Percentiles rank a stretch among this genome's conserved stretches.
phyloP scores from a whole-genome alignment of 768 basidiomycete genomes.

The Plicaturopsis crispa region DNA sequence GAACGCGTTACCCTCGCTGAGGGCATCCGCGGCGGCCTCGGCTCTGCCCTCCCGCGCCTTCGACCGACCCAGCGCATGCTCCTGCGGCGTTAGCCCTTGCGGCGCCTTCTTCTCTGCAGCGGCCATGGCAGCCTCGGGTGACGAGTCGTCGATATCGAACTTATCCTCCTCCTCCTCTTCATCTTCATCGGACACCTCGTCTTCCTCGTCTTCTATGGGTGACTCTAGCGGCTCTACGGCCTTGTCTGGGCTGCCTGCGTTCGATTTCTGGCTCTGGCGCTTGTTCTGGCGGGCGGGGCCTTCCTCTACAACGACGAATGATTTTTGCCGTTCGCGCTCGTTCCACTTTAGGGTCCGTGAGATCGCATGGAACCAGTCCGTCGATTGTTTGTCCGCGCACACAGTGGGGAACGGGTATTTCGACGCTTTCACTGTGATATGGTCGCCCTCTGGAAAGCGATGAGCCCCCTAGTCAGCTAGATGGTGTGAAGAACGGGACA shows the following conservation, averaged over 20 bases:
- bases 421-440: slow-evolving; percentile 96
- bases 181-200: slow-evolving; percentile 34
- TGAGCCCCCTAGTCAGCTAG: slow-evolving; percentile 8
- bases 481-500: slow-evolving; percentile 23
- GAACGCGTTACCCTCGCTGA: slow-evolving; percentile 22
- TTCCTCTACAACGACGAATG: slow-evolving; percentile 97
- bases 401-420: slow-evolving; percentile 98
- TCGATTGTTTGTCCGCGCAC: slow-evolving; percentile 94
- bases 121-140: slow-evolving; percentile 36
- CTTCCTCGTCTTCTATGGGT: slow-evolving; percentile 39
- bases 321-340: slow-evolving; percentile 96
- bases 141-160: slow-evolving; percentile 93
- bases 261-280: slow-evolving; percentile 12
- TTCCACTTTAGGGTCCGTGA: slow-evolving; percentile 98
- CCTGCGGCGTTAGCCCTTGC: slow-evolving; percentile 6
- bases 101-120: background rate
- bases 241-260: slow-evolving; percentile 5
- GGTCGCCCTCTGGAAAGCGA: slow-evolving; percentile 79
- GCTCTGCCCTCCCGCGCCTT: slow-evolving; percentile 23
- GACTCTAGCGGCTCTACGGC: slow-evolving; percentile 11
- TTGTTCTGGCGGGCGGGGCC: slow-evolving; percentile 42
- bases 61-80: slow-evolving; percentile 16
- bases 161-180: slow-evolving; percentile 64
- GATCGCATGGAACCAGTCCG: slow-evolving; percentile 98
- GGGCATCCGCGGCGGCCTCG: slow-evolving; percentile 22